phyloP scores from a whole-genome alignment of 495 filamentous ascomycete genomes.

The Lophiostoma macrostomum region DNA sequence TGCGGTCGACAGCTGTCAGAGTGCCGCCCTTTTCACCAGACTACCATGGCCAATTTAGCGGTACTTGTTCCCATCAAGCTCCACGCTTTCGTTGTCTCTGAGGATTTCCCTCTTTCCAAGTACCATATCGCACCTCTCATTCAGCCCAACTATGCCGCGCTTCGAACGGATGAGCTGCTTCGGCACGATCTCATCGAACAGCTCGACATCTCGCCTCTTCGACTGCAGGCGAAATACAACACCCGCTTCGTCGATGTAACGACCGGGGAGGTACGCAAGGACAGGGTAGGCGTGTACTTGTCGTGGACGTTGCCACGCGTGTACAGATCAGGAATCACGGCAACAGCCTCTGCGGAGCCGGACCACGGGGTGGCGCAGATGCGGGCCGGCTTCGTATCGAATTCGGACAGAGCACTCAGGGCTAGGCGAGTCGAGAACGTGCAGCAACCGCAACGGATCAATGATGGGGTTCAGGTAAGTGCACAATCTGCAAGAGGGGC shows the following conservation, averaged over 20 bases:
- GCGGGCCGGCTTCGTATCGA: neutral
- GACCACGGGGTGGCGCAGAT: conserved; percentile 21
- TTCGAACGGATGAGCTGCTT: conserved; percentile 42
- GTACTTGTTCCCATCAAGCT: conserved; percentile 36
- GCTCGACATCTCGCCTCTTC: conserved; percentile 46
- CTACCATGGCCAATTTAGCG: neutral
- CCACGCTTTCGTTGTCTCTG: conserved; percentile 48
- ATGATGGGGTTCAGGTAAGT: no score
- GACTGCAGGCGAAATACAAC: conserved; percentile 42
- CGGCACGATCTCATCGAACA: conserved; percentile 46
- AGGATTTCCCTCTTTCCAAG: conserved; percentile 29
- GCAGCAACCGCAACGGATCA: no score
- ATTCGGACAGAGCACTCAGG: no score
- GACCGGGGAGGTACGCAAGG: neutral
- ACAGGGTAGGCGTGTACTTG: conserved; percentile 48
- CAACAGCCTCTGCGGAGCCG: no score
- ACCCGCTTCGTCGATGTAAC: conserved; percentile 42
- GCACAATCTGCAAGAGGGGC: no score
- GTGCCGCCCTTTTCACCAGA: no score
- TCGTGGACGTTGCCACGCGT: conserved; percentile 52
- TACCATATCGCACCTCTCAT: conserved; percentile 51
- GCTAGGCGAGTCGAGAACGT: no score
- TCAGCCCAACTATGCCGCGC: conserved; percentile 54
- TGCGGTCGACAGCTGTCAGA: no score
- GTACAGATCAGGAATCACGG: conserved; percentile 38